Evolutionary conservation across 169 alveolate species (phyloP).

Genomic region (Eimeria tenella): DNA sequence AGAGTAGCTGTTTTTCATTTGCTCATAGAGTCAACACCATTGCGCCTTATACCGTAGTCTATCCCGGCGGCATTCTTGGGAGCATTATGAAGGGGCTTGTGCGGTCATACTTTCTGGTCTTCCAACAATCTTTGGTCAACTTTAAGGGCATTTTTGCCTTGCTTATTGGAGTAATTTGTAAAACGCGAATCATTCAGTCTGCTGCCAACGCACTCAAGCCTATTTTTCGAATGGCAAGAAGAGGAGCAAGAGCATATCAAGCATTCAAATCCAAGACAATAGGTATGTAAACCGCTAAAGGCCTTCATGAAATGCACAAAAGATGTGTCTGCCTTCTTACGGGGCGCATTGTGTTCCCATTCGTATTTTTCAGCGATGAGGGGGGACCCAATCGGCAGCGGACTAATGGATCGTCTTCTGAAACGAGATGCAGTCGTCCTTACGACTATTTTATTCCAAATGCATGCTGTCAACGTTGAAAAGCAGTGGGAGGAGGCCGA

Average conservation of each 20-base stretch:
- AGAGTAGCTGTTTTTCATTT: conserved; percentile 68
- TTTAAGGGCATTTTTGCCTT: conserved; percentile 67
- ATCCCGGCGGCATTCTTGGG: conserved; percentile 77
- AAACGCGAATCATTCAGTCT: conserved; percentile 45
- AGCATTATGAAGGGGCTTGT: conserved; percentile 55
- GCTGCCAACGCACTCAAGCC: conserved; percentile 18
- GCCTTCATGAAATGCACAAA: not conserved
- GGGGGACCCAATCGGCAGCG: conserved; percentile 52
- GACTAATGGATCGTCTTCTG: conserved; percentile 38
- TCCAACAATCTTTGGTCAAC: conserved; percentile 57
- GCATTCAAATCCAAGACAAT: conserved; percentile 10
- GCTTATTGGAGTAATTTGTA: conserved; percentile 65
- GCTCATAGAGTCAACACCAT: conserved; percentile 47
- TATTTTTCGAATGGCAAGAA: conserved; percentile 41
- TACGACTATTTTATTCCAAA: conserved; percentile 65
- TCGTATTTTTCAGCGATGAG: conserved; percentile 14
- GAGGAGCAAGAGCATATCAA: conserved; percentile 20
- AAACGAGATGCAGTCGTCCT: conserved; percentile 65
- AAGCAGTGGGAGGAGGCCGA: conserved; percentile 23
- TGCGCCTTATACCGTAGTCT: conserved; percentile 41
- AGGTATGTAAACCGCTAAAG: not conserved
- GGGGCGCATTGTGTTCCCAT: not conserved
- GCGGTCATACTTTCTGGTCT: conserved; percentile 67
- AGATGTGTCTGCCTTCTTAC: not conserved
- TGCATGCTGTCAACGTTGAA: conserved; percentile 71